Percentiles rank a stretch among this genome's conserved stretches.
These are phyloP conservation scores for Nematodospora anomalae DNA, from an alignment of 1,139 yeast genomes.

Conservation along the genomic window DNA sequence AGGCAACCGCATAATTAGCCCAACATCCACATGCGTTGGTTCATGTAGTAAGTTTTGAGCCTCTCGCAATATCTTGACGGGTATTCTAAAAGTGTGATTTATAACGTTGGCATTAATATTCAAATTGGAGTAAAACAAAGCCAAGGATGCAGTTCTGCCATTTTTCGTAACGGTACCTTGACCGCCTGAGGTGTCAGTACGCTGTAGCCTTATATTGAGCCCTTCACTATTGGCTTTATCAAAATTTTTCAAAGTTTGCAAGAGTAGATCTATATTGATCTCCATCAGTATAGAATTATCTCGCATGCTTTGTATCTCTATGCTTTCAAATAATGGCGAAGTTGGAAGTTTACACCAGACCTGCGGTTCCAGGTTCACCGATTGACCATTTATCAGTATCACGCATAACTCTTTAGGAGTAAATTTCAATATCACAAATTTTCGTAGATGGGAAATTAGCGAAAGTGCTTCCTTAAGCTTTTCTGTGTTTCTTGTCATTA, in stretches of 20 bases:
- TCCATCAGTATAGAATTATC: conserved; percentile 54
- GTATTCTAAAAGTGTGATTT: conserved; percentile 60
- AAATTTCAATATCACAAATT: conserved; percentile 44
- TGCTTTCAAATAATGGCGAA: conserved; percentile 45
- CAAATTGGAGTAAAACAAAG: conserved; percentile 47
- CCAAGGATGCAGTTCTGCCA: conserved; percentile 51
- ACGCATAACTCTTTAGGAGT: conserved; percentile 45
- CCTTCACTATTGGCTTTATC: conserved; percentile 54
- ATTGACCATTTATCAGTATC: conserved; percentile 45
- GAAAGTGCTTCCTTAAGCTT: conserved; percentile 31
- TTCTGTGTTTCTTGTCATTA: conserved; percentile 31
- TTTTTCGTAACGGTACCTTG: conserved; percentile 23
- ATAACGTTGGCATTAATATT: conserved; percentile 35
- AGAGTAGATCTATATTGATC: conserved; percentile 53
- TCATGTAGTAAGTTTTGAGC: conserved; percentile 46
- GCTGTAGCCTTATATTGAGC: conserved; percentile 52
- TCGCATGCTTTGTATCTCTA: conserved; percentile 46
- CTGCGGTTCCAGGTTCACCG: conserved; percentile 54
- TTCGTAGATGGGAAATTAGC: conserved; percentile 31
- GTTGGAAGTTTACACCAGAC: conserved; percentile 58
- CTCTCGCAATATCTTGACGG: conserved; percentile 52
- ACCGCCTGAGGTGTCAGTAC: conserved; percentile 37
- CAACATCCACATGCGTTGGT: conserved; percentile 50
- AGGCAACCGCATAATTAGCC: conserved; percentile 52
- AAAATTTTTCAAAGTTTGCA: conserved; percentile 53